Percentiles rank a stretch among this genome's conserved stretches.
These are phyloP conservation scores for Erodium chrysanthum DNA, from an alignment of 441 rosid genomes.

Conservation along the genomic window DNA sequence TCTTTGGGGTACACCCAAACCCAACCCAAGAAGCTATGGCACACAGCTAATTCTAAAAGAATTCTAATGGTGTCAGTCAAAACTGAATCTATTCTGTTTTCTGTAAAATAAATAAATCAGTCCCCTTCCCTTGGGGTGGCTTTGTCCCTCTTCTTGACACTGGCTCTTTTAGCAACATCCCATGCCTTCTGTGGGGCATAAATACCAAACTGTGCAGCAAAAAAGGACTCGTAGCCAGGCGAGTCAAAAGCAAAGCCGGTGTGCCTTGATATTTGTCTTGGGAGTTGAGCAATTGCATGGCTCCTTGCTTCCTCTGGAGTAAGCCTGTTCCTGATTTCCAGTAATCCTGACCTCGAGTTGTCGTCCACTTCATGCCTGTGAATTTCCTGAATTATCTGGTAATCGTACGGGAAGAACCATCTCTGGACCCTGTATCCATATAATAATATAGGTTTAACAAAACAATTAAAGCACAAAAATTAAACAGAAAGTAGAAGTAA, in stretches of 20 bases:
- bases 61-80: slow-evolving; percentile 9
- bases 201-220: slow-evolving; percentile 79
- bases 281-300: slow-evolving; percentile 74
- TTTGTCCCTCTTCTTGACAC: slow-evolving; percentile 44
- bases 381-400: slow-evolving; percentile 88
- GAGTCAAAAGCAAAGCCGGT: slow-evolving; percentile 96
- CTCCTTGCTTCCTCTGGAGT: slow-evolving; percentile 72
- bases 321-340: slow-evolving; percentile 51
- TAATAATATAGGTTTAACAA: neutral
- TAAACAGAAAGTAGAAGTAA: neutral
- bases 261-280: slow-evolving; percentile 78
- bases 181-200: slow-evolving; percentile 86
- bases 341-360: slow-evolving; percentile 32
- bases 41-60: slow-evolving; percentile 30
- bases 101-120: slow-evolving; percentile 11
- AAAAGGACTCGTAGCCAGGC: slow-evolving; percentile 92
- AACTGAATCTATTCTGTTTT: neutral
- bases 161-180: slow-evolving; percentile 96
- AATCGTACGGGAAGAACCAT: slow-evolving; percentile 90
- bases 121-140: slow-evolving; percentile 31
- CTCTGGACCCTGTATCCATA: slow-evolving; percentile 54
- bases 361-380: slow-evolving; percentile 67
- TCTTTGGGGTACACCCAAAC: neutral
- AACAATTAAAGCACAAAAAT: too few relatives aligned
- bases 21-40: slow-evolving; percentile 2